phyloP scores from a whole-genome alignment of 257 asterid genomes.

The Nicotiana tomentosiformis region DNA sequence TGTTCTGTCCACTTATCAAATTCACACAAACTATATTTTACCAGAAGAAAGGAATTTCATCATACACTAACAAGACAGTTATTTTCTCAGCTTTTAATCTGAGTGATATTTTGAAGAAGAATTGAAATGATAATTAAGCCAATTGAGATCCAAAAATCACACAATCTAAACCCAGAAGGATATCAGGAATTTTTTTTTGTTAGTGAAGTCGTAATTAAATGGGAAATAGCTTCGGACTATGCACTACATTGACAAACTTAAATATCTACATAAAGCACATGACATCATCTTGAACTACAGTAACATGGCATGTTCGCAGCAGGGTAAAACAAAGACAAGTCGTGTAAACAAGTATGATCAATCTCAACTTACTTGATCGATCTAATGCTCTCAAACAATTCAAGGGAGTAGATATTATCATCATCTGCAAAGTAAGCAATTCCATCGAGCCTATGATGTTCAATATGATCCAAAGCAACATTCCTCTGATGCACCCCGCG shows the following conservation, averaged over 20 bases:
- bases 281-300: not conserved
- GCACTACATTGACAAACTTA: not conserved
- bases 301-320: not conserved
- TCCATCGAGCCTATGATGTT: conserved; percentile 81
- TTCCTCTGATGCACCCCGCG: conserved; percentile 86
- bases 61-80: not conserved
- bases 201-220: not conserved
- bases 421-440: conserved; percentile 92
- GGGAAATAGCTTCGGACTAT: not conserved
- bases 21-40: not conserved
- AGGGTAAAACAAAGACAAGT: conserved; percentile 1
- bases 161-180: not conserved
- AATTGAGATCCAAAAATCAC: not conserved
- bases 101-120: not conserved
- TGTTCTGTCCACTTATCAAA: not conserved
- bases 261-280: conserved; percentile 2
- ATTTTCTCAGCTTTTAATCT: not conserved
- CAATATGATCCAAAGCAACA: conserved; percentile 84
- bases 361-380: conserved; percentile 51
- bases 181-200: not conserved
- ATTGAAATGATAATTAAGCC: not conserved
- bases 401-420: conserved; percentile 71
- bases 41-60: not conserved
- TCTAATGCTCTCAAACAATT: conserved; percentile 72
- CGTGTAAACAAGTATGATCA: not conserved